These are phyloP conservation scores for Grammothele lineata DNA, from an alignment of 768 basidiomycete genomes.

Conservation along the genomic window DNA sequence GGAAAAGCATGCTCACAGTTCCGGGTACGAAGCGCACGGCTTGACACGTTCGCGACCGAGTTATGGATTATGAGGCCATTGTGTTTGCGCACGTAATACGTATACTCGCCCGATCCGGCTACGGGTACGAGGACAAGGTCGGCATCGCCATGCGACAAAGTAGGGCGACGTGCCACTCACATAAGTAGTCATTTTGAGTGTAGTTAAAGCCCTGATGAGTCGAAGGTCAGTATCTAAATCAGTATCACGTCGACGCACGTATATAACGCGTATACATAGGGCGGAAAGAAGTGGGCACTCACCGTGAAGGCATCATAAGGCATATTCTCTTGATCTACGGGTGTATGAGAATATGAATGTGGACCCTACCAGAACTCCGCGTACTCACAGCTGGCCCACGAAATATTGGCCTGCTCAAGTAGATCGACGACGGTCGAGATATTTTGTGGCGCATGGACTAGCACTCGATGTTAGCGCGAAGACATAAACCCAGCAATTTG, in stretches of 20 bases:
- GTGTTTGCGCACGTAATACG: conserved; percentile 55
- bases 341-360: no score
- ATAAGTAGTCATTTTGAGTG: conserved; percentile 35
- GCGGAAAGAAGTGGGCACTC: not conserved
- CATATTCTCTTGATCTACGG: conserved; percentile 49
- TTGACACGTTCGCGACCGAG: conserved; percentile 39
- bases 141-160: no score
- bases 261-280: not conserved
- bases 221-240: not conserved
- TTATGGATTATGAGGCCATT: conserved; percentile 50
- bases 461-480: not conserved
- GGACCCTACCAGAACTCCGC: no score
- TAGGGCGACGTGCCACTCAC: no score
- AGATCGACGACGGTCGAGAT: conserved; percentile 58
- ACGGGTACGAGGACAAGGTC: no score
- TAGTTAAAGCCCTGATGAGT: conserved; percentile 32
- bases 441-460: conserved; percentile 36
- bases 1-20: conserved; percentile 32
- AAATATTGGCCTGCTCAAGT: conserved; percentile 50
- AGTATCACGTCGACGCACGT: no score
- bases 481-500: conserved; percentile 12
- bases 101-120: conserved; percentile 28
- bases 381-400: conserved; percentile 46
- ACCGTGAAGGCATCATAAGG: conserved; percentile 42
- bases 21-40: conserved; percentile 41